These are phyloP conservation scores for Melastoma candidum DNA, from an alignment of 441 rosid genomes.

Conservation along the genomic window DNA sequence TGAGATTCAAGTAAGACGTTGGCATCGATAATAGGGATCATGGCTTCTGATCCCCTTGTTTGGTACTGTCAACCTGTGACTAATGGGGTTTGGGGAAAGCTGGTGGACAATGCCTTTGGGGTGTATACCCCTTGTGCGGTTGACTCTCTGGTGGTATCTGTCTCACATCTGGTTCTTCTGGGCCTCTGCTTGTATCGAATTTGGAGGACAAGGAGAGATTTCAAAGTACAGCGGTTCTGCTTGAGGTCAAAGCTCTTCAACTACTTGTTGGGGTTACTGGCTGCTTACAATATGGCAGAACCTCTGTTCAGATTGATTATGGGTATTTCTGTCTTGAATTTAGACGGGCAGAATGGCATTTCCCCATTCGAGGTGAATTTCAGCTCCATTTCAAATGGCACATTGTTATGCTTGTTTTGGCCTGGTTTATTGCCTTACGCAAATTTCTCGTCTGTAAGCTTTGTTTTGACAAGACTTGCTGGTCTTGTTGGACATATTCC, in stretches of 20 bases:
- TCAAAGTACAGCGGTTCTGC: slow-evolving; percentile 15
- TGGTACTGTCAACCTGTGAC: slow-evolving; percentile 18
- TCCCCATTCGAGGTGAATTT: slow-evolving; percentile 18
- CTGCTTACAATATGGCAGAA: slow-evolving; percentile 13
- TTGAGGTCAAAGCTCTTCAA: slow-evolving; percentile 18
- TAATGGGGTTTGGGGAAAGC: slow-evolving; percentile 16
- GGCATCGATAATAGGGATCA: slow-evolving; percentile 1
- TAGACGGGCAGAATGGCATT: slow-evolving; percentile 14
- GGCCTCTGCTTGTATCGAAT: slow-evolving; percentile 18
- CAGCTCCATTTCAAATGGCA: no score
- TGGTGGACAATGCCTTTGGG: slow-evolving; percentile 18
- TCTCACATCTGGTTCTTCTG: slow-evolving; percentile 13
- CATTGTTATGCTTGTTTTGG: no score
- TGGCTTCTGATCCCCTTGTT: slow-evolving; percentile 5
- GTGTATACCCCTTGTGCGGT: slow-evolving; percentile 19
- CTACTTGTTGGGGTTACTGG: slow-evolving; percentile 12
- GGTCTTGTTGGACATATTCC: no score
- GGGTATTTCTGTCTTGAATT: slow-evolving; percentile 15
- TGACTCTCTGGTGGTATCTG: slow-evolving; percentile 15
- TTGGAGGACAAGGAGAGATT: slow-evolving; percentile 15
- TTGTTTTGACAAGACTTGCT: no score
- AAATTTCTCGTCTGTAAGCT: no score
- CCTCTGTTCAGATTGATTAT: slow-evolving; percentile 16
- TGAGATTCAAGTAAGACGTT: slow-evolving; percentile 3
- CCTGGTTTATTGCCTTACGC: no score